phyloP scores from a whole-genome alignment of 83 land plant genomes.

The Diphasiastrum complanatum region DNA sequence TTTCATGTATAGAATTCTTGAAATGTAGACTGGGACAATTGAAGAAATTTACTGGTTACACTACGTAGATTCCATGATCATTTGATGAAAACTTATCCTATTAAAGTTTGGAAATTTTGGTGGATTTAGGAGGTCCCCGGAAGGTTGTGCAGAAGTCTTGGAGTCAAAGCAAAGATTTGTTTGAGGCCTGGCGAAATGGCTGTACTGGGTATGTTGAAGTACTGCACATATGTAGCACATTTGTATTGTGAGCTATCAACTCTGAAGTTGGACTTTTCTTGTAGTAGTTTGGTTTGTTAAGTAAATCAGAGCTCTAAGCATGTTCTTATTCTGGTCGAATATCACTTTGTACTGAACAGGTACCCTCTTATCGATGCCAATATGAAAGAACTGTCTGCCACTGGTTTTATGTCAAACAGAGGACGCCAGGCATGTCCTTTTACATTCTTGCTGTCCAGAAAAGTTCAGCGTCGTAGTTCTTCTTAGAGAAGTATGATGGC shows the following conservation, averaged over 20 bases:
- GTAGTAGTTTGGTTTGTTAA: too few relatives aligned
- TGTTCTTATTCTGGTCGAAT: too few relatives aligned
- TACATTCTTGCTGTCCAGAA: background rate
- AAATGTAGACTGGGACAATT: too few relatives aligned
- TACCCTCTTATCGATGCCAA: conserved; percentile 96
- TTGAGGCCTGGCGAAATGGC: conserved; percentile 81
- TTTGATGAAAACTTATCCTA: too few relatives aligned
- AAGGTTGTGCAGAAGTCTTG: conserved; percentile 45
- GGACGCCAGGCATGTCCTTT: conserved; percentile 74
- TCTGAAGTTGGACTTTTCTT: too few relatives aligned
- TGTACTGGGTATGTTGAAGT: conserved; percentile 57
- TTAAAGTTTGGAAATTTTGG: background rate
- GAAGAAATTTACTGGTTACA: too few relatives aligned
- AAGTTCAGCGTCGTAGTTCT: background rate
- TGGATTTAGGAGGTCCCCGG: conserved; percentile 76
- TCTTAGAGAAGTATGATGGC: background rate
- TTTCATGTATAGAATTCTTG: too few relatives aligned
- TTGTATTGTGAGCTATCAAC: too few relatives aligned
- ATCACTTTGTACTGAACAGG: conserved; percentile 30
- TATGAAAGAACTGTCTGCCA: conserved; percentile 82
- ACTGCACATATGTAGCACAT: too few relatives aligned
- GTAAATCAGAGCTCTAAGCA: too few relatives aligned
- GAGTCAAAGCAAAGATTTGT: conserved; percentile 65
- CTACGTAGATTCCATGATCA: too few relatives aligned
- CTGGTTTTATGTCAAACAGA: conserved; percentile 98